Evolutionary conservation across 192 early-diverging fungal species (phyloP), one percentile per base, ranked within the genome.

Genomic region (Gonapodya prolifera): DNA sequence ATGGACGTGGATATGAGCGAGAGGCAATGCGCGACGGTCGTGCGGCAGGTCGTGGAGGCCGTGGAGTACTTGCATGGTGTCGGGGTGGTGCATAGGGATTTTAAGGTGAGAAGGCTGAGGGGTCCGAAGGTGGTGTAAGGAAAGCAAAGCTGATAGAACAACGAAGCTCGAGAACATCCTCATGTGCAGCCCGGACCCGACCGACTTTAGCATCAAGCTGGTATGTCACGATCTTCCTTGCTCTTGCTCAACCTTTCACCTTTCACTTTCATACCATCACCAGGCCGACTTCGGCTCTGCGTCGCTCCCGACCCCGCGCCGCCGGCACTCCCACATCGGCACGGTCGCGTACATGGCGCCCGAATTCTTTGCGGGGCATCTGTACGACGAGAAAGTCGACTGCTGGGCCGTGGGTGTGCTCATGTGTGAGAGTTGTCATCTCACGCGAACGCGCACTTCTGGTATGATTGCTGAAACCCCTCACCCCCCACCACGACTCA

Each of bases 41-140:
- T 96, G 61, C 88, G 87, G 75, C 90, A 89, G 18, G 89, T 94
- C 35, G 84, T 93, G 35, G 84, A 87, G 33, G 94, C 92, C 16
- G 86, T 96, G 1, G 89, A 88, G 31, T 95, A 96, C 79, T 86
- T 98, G 75, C 96, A 98, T 83, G 83, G 83, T 30, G 86, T 95
- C 80, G 87, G 93, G 81, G 89, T 98, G 76, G 93, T 96, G 0
- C 96, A 98, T 79, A 82, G 86, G 33, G 83, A 85, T 69, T 79
- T 84, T 75, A 92, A 79, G 87, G 90, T 91, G 83, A 75, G 2
- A 33, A 34, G n/a, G n/a, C n/a, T n/a, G n/a, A n/a, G n/a, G n/a
- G n/a, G n/a, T n/a, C n/a, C n/a, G n/a, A n/a, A n/a, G n/a, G n/a
- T n/a, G n/a, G n/a, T n/a, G n/a, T n/a, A n/a, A n/a, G n/a, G n/a